These are phyloP conservation scores for Cicer bijugum DNA, from an alignment of 306 rosid genomes.

Conservation along the genomic window DNA sequence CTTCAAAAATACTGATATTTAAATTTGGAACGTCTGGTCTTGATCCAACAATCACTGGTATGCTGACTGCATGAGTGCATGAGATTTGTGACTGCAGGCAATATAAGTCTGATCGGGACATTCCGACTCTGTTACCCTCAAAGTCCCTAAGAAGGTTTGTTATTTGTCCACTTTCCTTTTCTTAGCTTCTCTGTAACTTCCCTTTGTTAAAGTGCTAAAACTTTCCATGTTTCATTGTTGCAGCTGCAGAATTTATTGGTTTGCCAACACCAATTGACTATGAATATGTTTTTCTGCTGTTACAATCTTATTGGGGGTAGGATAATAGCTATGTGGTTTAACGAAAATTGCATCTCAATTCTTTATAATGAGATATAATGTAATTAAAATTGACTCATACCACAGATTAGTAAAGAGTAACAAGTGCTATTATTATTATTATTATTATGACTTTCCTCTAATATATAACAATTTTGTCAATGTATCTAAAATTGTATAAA, in stretches of 20 bases:
- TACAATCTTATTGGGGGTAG: slow-evolving; percentile 10
- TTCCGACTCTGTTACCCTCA: slow-evolving; percentile 43
- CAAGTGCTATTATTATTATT: slow-evolving; percentile 10
- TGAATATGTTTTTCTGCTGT: slow-evolving; percentile 18
- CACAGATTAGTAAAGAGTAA: background rate
- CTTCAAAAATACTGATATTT: too few relatives aligned
- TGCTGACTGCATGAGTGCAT: too few relatives aligned
- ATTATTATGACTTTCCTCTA: background rate
- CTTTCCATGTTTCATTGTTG: slow-evolving; percentile 42
- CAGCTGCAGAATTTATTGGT: slow-evolving; percentile 47
- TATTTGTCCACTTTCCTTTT: slow-evolving; percentile 51
- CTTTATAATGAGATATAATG: slow-evolving; percentile 31
- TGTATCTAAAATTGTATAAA: too few relatives aligned
- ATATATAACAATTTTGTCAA: too few relatives aligned
- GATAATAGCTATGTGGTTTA: slow-evolving; percentile 20
- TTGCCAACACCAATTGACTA: slow-evolving; percentile 42
- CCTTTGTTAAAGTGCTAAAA: slow-evolving; percentile 13
- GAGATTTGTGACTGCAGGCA: too few relatives aligned
- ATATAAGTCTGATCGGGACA: too few relatives aligned
- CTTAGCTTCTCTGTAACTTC: slow-evolving; percentile 41
- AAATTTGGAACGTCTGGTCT: too few relatives aligned
- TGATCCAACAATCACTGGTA: too few relatives aligned
- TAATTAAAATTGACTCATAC: background rate
- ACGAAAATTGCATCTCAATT: slow-evolving; percentile 30
- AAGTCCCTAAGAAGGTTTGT: slow-evolving; percentile 60